phyloP scores from a whole-genome alignment of 2,329 filamentous ascomycete species.

The Fusarium continuum region DNA sequence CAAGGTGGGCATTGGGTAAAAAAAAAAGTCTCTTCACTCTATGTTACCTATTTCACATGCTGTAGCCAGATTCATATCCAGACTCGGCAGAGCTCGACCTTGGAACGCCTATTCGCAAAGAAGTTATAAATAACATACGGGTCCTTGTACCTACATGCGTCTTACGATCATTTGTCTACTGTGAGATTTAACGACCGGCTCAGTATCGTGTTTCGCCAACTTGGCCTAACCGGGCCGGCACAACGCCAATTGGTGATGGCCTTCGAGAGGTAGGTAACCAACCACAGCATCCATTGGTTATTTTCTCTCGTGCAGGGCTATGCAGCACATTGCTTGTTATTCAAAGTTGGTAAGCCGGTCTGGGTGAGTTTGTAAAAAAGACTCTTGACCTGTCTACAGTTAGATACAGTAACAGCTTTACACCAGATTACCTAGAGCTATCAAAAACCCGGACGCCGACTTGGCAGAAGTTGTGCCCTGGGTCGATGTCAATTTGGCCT shows the following conservation, averaged over 20 bases:
- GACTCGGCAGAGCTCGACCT: background rate
- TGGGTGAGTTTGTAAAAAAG: too few relatives aligned
- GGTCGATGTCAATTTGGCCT: background rate
- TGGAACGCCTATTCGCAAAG: background rate
- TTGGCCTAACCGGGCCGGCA: background rate
- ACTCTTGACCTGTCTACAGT: too few relatives aligned
- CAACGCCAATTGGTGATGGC: background rate
- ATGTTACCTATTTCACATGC: too few relatives aligned
- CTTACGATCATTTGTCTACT: background rate
- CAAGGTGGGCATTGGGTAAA: slow-evolving; percentile 19
- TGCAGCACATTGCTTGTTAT: background rate
- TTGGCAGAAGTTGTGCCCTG: background rate
- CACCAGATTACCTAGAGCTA: background rate
- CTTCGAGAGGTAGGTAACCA: background rate
- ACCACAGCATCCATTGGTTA: background rate
- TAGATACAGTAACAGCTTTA: too few relatives aligned
- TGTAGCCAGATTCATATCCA: too few relatives aligned
- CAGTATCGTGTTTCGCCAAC: background rate
- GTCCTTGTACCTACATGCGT: background rate
- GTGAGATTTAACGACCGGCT: background rate
- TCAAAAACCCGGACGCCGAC: background rate
- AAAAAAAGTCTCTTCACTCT: slow-evolving; percentile 11
- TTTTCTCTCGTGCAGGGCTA: background rate
- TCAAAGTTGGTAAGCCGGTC: background rate
- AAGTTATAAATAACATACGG: background rate